These are phyloP conservation scores for Aegle marmelos DNA, from an alignment of 345 rosid species.

Conservation along the genomic window DNA sequence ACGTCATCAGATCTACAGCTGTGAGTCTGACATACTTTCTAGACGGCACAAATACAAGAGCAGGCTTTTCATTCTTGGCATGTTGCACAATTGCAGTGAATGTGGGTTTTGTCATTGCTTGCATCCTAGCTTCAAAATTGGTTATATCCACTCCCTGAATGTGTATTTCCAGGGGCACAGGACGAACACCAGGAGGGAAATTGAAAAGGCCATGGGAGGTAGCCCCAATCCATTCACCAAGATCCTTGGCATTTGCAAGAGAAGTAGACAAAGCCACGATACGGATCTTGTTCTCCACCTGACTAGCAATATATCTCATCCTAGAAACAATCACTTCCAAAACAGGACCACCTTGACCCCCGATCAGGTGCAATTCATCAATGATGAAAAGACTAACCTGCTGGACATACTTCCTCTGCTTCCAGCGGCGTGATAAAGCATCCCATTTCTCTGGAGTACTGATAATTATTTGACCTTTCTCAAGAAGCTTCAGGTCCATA, in stretches of 20 bases:
- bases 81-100: conserved; percentile 82
- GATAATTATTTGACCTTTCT: conserved; percentile 79
- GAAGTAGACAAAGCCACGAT: conserved; percentile 93
- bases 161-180: conserved; percentile 94
- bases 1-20: conserved; percentile 89
- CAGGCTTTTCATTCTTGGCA: conserved; percentile 79
- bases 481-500: conserved; percentile 77
- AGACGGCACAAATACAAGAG: conserved; percentile 83
- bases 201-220: conserved; percentile 92
- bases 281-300: conserved; percentile 75
- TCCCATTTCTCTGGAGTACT: conserved; percentile 99
- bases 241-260: conserved; percentile 95
- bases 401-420: conserved; percentile 78
- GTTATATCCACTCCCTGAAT: conserved; percentile 90
- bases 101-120: conserved; percentile 89
- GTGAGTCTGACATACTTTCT: conserved; percentile 84
- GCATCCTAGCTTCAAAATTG: conserved; percentile 96
- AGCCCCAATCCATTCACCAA: conserved; percentile 98
- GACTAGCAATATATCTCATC: conserved; percentile 90
- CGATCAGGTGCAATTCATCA: conserved; percentile 93
- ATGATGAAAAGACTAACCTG: conserved; percentile 92
- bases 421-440: conserved; percentile 96
- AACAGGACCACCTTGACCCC: conserved; percentile 88
- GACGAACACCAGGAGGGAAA: conserved; percentile 91
- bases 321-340: conserved; percentile 90